Evolutionary conservation across 2,329 filamentous ascomycete species (phyloP).

Genomic region (Exophiala sp.): DNA sequence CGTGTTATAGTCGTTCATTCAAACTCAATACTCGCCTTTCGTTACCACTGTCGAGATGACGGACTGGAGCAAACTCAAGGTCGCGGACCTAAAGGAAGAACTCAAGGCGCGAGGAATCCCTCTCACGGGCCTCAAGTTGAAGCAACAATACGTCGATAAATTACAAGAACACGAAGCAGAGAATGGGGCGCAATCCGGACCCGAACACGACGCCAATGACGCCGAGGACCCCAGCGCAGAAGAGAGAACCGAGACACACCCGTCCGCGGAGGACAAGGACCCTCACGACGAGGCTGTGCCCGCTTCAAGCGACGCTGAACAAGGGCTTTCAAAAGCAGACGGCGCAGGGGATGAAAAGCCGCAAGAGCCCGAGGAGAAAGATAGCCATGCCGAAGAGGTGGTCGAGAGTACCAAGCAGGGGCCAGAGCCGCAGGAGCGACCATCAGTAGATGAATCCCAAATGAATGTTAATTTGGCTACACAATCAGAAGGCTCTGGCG

Average conservation of each 20-base stretch:
- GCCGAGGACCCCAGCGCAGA: slow-evolving; percentile 2
- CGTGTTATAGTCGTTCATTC: neutral
- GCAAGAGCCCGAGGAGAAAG: slow-evolving; percentile 2
- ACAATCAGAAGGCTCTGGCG: neutral
- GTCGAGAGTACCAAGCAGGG: neutral
- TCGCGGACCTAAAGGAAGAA: slow-evolving; percentile 68
- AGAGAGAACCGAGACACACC: slow-evolving; percentile 30
- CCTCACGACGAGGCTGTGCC: slow-evolving; percentile 6
- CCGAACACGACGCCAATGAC: neutral
- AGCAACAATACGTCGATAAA: slow-evolving; percentile 58
- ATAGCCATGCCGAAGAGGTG: neutral
- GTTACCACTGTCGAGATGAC: slow-evolving; percentile 41
- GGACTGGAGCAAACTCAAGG: slow-evolving; percentile 59
- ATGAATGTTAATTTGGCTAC: neutral
- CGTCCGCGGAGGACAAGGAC: slow-evolving; percentile 25
- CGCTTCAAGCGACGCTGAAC: neutral
- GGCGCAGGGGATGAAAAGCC: neutral
- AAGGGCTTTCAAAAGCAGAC: neutral
- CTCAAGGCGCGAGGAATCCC: slow-evolving; percentile 66
- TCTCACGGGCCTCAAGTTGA: slow-evolving; percentile 64
- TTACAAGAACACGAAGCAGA: slow-evolving; percentile 42
- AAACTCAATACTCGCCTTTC: too few species aligned
- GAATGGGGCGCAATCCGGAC: slow-evolving; percentile 1
- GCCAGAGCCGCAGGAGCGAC: neutral
- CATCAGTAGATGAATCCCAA: neutral